These are phyloP conservation scores for Aurantiochytrium sp. DNA, from an alignment of 108 stramenopile genomes.

Conservation along the genomic window DNA sequence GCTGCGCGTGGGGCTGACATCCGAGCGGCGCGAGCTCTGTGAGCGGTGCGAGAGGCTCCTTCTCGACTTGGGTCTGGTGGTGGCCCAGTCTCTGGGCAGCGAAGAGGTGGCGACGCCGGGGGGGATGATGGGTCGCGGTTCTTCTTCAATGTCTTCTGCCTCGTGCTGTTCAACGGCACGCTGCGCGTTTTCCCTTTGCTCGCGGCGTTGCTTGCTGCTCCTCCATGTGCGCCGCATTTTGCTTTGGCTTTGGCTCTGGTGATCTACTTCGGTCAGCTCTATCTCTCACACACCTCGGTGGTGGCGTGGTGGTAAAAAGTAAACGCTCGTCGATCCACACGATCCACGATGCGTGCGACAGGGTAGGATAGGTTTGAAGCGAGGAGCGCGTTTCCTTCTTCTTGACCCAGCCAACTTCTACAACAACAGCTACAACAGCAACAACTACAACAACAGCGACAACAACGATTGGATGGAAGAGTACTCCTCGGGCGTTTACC, in stretches of 20 bases:
- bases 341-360: too few relatives aligned
- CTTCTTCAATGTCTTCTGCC: not conserved
- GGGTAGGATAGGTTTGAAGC: too few relatives aligned
- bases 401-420: too few relatives aligned
- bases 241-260: not conserved
- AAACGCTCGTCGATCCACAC: too few relatives aligned
- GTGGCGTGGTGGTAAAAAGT: too few relatives aligned
- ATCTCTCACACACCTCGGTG: too few relatives aligned
- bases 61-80: not conserved
- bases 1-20: not conserved
- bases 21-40: not conserved
- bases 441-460: too few relatives aligned
- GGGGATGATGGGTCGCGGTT: not conserved
- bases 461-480: too few relatives aligned
- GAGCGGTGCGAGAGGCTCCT: not conserved
- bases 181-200: not conserved
- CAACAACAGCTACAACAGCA: too few relatives aligned
- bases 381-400: too few relatives aligned
- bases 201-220: not conserved
- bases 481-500: too few relatives aligned
- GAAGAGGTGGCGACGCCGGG: not conserved
- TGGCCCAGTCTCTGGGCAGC: not conserved
- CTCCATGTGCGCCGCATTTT: not conserved
- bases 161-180: not conserved
- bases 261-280: too few relatives aligned